Percentiles rank a stretch among this genome's conserved stretches.
Evolutionary conservation across 1,284 basidiomycete genomes (phyloP).

Genomic region (Apiotrichum veenhuisii): DNA sequence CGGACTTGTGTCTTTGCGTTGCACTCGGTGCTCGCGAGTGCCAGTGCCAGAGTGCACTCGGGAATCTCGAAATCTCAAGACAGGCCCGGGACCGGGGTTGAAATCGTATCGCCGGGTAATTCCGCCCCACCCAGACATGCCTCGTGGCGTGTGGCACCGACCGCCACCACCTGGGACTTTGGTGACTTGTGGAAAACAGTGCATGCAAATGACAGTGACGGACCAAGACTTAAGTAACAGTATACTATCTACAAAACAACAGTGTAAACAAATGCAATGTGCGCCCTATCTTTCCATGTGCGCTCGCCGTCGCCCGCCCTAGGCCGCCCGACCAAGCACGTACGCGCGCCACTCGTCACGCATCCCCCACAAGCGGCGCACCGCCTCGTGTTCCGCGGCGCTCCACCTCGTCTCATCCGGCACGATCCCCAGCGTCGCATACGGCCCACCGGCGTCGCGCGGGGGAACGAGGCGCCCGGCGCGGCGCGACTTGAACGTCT

Average conservation of each 20-base stretch:
- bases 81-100: neutral
- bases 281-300: no score
- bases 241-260: neutral
- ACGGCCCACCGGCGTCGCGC: neutral
- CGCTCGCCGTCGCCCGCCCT: no score
- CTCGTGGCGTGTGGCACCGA: neutral
- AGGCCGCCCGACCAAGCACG: neutral
- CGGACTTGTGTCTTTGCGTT: no score
- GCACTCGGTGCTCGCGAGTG: no score
- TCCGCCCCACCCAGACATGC: neutral
- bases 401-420: conserved; percentile 16
- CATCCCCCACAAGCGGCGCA: conserved; percentile 22
- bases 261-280: neutral
- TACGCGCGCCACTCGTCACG: conserved; percentile 27
- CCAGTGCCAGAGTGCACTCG: no score
- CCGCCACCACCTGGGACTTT: neutral
- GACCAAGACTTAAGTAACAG: no score
- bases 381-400: conserved; percentile 24
- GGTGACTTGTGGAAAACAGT: no score
- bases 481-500: conserved; percentile 12
- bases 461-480: neutral
- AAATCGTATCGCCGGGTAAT: neutral
- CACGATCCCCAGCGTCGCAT: conserved; percentile 2
- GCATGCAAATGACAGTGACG: no score
- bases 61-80: conserved; percentile 10